phyloP scores from a whole-genome alignment of 441 rosid species.

The Sinapis alba region DNA sequence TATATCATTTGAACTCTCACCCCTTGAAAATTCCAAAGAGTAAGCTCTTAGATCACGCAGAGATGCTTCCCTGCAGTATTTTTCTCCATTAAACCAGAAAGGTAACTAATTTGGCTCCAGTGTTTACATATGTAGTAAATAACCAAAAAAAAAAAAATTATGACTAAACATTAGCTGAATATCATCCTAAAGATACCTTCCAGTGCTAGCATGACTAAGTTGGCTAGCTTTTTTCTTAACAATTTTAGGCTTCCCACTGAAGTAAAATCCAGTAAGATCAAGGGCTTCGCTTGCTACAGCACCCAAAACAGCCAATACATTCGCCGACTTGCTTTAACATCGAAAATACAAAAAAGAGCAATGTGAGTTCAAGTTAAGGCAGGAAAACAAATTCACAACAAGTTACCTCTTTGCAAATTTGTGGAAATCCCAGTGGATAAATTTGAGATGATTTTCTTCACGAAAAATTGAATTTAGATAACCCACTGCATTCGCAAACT shows the following conservation, averaged over 20 bases:
- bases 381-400: slow-evolving; percentile 12
- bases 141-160: not conserved
- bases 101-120: slow-evolving; percentile 10
- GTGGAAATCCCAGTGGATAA: slow-evolving; percentile 99
- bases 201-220: slow-evolving; percentile 58
- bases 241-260: slow-evolving; percentile 75
- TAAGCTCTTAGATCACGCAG: slow-evolving; percentile 71
- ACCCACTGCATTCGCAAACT: slow-evolving; percentile 94
- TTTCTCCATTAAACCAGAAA: slow-evolving; percentile 28
- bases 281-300: slow-evolving; percentile 97
- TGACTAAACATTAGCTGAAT: not conserved
- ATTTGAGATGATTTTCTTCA: slow-evolving; percentile 82
- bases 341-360: slow-evolving; percentile 26
- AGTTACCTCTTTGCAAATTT: slow-evolving; percentile 94
- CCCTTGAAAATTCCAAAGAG: slow-evolving; percentile 73
- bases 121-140: not conserved
- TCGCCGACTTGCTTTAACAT: slow-evolving; percentile 90
- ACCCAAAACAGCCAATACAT: slow-evolving; percentile 99
- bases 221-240: slow-evolving; percentile 67
- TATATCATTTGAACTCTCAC: slow-evolving; percentile 64
- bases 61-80: slow-evolving; percentile 60
- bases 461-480: slow-evolving; percentile 79
- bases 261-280: slow-evolving; percentile 88
- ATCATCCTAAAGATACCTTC: slow-evolving; percentile 52
- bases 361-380: slow-evolving; percentile 25